Percentiles rank a stretch among this genome's conserved stretches.
phyloP scores from a whole-genome alignment of 106 monocot species.

The Amphibolis antarctica region DNA sequence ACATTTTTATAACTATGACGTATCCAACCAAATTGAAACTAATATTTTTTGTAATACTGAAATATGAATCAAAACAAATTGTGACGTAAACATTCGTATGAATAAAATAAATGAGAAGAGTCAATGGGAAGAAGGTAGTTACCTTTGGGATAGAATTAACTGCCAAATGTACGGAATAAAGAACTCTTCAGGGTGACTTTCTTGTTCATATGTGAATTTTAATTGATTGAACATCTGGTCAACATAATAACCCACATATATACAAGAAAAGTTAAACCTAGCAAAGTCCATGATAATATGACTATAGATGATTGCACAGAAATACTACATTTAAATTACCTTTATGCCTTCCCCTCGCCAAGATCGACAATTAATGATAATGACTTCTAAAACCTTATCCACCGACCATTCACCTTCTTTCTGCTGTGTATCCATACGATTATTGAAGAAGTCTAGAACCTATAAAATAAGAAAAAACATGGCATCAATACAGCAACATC shows the following conservation, averaged over 20 bases:
- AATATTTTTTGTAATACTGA: too few species aligned
- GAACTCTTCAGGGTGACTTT: constrained; percentile 92
- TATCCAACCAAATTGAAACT: too few species aligned
- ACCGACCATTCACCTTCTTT: constrained; percentile 85
- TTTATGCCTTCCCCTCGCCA: constrained; percentile 99
- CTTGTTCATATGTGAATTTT: constrained; percentile 98
- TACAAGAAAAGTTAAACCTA: not conserved
- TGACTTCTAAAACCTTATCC: constrained; percentile 74
- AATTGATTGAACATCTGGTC: constrained; percentile 88
- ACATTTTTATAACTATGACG: too few species aligned
- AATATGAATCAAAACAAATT: not conserved
- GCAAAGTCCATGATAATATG: constrained; percentile 1
- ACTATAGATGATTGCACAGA: not conserved
- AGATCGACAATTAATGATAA: constrained; percentile 78
- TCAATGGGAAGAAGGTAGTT: not conserved
- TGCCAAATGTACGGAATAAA: constrained; percentile 95
- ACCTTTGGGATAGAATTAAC: constrained; percentile 64
- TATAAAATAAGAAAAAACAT: constrained; percentile 9
- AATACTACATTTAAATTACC: constrained; percentile 26
- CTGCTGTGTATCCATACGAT: constrained; percentile 83
- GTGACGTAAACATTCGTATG: not conserved
- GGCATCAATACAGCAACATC: not conserved
- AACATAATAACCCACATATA: not conserved
- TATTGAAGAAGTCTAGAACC: constrained; percentile 98
- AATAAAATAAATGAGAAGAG: not conserved